Percentiles rank a stretch among this genome's conserved stretches.
Evolutionary conservation across 768 basidiomycete species (phyloP).

Genomic region (Cystoderma amianthinum): DNA sequence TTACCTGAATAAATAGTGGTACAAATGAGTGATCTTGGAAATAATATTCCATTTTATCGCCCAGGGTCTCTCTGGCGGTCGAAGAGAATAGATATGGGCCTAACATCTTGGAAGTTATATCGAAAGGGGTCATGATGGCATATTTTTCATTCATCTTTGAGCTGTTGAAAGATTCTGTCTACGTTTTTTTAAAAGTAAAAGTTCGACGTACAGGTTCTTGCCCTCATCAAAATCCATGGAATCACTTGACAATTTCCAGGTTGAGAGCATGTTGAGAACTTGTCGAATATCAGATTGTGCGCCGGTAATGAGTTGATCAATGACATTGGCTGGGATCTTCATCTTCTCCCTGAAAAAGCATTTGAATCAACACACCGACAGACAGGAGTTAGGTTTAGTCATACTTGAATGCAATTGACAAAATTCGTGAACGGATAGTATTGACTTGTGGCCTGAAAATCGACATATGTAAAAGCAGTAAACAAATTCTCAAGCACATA

Average conservation of each 20-base stretch:
- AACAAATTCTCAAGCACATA: constrained; percentile 25
- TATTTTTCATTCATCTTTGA: constrained; percentile 91
- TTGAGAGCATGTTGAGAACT: constrained; percentile 96
- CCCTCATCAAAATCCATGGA: constrained; percentile 89
- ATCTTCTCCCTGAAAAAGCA: constrained; percentile 68
- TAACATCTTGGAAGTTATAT: constrained; percentile 81
- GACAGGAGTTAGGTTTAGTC: constrained; percentile 15
- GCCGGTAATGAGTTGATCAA: constrained; percentile 87
- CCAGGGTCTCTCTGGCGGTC: constrained; percentile 74
- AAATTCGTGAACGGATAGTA: constrained; percentile 77
- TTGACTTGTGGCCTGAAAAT: constrained; percentile 62
- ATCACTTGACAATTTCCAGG: constrained; percentile 82
- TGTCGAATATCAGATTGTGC: constrained; percentile 96
- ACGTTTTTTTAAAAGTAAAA: background rate
- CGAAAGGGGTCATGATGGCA: constrained; percentile 85
- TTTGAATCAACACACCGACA: background rate
- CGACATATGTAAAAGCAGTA: constrained; percentile 4
- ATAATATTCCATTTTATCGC: constrained; percentile 92
- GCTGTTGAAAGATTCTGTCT: constrained; percentile 28
- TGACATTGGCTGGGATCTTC: constrained; percentile 83
- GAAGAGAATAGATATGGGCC: constrained; percentile 88
- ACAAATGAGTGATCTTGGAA: constrained; percentile 95
- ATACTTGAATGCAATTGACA: constrained; percentile 89
- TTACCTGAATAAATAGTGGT: constrained; percentile 90
- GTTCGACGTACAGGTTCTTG: constrained; percentile 77